A percentile compares a stretch with the other conserved stretches of the same genome.
These are phyloP conservation scores for Zancudomyces culisetae DNA, from an alignment of 371 early-diverging fungal genomes.

Conservation along the genomic window DNA sequence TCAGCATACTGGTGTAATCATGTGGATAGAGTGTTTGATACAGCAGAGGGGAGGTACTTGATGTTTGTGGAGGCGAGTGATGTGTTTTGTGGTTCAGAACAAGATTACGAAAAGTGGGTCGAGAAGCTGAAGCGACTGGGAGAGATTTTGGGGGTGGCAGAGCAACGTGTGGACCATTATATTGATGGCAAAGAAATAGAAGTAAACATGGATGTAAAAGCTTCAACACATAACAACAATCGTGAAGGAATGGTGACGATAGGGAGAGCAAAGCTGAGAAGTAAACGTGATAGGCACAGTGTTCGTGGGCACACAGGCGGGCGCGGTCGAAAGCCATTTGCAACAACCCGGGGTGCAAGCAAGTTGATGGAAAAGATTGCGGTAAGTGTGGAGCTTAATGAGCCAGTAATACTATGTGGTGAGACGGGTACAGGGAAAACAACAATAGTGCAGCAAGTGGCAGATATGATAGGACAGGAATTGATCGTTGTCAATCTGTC, in stretches of 20 bases:
- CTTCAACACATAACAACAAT: no score
- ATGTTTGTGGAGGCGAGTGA: conserved; percentile 73
- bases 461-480: conserved; percentile 51
- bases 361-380: conserved; percentile 70
- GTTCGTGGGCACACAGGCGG: not conserved
- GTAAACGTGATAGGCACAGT: conserved; percentile 7
- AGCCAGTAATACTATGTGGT: conserved; percentile 89
- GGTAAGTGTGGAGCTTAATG: conserved; percentile 54
- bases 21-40: not conserved
- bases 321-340: conserved; percentile 35
- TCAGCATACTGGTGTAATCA: not conserved
- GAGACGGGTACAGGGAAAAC: conserved; percentile 99
- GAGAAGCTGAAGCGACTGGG: conserved; percentile 43
- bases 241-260: conserved; percentile 30
- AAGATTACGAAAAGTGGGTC: conserved; percentile 43
- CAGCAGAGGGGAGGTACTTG: conserved; percentile 5
- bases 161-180: conserved; percentile 47
- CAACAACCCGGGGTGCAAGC: conserved; percentile 55
- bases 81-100: conserved; percentile 69
- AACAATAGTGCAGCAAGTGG: conserved; percentile 88
- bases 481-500: conserved; percentile 91
- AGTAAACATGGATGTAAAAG: not conserved
- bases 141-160: conserved; percentile 46
- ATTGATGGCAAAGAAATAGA: conserved; percentile 40
- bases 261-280: conserved; percentile 45